Conservation (phyloP, 2,329 filamentous ascomycete species). For the Aspergillus clavatus region DNA sequence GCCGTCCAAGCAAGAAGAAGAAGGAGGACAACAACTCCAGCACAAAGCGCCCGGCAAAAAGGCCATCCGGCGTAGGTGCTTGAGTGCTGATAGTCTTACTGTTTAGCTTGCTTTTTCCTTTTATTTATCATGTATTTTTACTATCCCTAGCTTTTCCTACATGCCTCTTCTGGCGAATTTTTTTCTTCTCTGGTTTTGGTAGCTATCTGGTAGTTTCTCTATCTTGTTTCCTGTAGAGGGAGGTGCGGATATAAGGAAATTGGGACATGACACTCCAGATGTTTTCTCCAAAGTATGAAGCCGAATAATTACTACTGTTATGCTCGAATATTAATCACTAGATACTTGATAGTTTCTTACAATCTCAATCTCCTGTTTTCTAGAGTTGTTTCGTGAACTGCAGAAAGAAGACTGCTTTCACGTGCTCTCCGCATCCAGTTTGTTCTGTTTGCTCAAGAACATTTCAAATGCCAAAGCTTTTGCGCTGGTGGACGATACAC, state of each 20-base stretch:
- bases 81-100: conserved; percentile 3
- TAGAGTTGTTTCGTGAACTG: too few species aligned
- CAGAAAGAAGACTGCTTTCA: too few species aligned
- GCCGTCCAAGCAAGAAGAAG: conserved; percentile 35
- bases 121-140: conserved; percentile 10
- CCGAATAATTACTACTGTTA: too few species aligned
- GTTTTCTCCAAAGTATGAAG: too few species aligned
- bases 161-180: not conserved
- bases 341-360: too few species aligned
- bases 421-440: conserved; percentile 11
- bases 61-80: conserved; percentile 23
- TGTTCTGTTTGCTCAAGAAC: conserved; percentile 16
- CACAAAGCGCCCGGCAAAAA: conserved; percentile 30
- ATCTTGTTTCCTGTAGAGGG: too few species aligned
- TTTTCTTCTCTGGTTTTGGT: too few species aligned
- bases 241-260: too few species aligned
- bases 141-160: not conserved
- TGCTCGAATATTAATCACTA: too few species aligned
- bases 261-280: too few species aligned
- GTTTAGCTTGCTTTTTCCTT: not conserved
- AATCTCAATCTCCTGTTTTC: too few species aligned
- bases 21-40: conserved; percentile 36
- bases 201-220: too few species aligned
- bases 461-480: conserved; percentile 7
- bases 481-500: not conserved